phyloP scores from a whole-genome alignment of 78 protist genomes.

The Pelomyxa schiedti region DNA sequence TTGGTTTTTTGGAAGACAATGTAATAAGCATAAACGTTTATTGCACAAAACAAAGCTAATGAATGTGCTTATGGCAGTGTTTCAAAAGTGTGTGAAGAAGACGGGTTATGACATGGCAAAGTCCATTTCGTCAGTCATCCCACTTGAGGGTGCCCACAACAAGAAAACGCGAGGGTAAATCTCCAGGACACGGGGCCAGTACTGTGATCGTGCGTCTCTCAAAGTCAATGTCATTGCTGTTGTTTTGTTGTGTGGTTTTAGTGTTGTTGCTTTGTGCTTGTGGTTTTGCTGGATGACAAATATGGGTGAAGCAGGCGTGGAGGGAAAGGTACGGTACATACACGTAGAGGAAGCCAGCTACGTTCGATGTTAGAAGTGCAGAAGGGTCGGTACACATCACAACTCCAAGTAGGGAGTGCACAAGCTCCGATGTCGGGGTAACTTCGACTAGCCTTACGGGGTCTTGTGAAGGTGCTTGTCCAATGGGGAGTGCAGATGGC shows the following conservation, averaged over 20 bases:
- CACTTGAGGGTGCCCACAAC: not conserved
- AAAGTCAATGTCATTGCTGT: too few relatives aligned
- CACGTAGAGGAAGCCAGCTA: not conserved
- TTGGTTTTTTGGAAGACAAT: too few relatives aligned
- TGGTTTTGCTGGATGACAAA: not conserved
- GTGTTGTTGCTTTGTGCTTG: not conserved
- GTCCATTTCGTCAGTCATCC: too few relatives aligned
- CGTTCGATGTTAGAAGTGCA: too few relatives aligned
- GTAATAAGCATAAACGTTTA: too few relatives aligned
- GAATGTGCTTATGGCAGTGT: too few relatives aligned
- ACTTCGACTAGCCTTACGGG: not conserved
- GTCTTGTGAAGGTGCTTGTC: not conserved
- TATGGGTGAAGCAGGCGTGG: not conserved
- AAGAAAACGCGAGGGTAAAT: not conserved
- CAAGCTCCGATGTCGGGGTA: not conserved
- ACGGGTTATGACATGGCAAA: too few relatives aligned
- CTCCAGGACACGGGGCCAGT: not conserved
- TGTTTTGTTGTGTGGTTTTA: too few relatives aligned
- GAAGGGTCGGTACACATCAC: too few relatives aligned
- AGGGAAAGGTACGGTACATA: not conserved
- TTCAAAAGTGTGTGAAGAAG: too few relatives aligned
- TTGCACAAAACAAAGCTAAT: too few relatives aligned
- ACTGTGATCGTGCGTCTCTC: not conserved
- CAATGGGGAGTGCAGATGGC: not conserved
- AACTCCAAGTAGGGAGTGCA: too few relatives aligned